Percentiles rank a stretch among this genome's conserved stretches.
phyloP scores from a whole-genome alignment of 108 stramenopile genomes.

The Craspedostauros australis region DNA sequence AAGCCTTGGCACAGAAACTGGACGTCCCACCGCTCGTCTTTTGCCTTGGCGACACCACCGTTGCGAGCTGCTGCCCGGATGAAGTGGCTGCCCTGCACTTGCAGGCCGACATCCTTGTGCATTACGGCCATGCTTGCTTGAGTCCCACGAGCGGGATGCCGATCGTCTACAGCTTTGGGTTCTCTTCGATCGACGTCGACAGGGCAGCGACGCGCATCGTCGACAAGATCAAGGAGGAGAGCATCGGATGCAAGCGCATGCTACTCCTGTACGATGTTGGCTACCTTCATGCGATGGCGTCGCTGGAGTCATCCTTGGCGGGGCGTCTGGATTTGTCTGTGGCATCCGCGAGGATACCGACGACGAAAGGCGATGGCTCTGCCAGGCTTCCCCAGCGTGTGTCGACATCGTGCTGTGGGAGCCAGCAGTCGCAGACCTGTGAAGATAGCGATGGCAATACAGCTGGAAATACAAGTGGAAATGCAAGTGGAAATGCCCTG shows the following conservation, averaged over 20 bases:
- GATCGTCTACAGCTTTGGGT: constrained; percentile 77
- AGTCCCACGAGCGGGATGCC: constrained; percentile 47
- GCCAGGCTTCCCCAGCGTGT: no score
- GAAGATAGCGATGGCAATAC: no score
- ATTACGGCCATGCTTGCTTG: constrained; percentile 91
- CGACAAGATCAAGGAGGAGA: neutral
- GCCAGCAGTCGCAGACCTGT: no score
- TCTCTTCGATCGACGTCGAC: constrained; percentile 19
- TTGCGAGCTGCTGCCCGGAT: constrained; percentile 91
- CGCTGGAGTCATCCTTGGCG: constrained; percentile 35
- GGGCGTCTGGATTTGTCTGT: constrained; percentile 10
- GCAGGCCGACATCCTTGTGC: constrained; percentile 83
- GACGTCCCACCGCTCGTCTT: constrained; percentile 61
- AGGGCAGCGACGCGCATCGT: constrained; percentile 7
- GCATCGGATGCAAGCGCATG: constrained; percentile 11
- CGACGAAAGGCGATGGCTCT: neutral
- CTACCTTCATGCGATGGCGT: constrained; percentile 73
- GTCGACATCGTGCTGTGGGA: no score
- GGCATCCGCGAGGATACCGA: constrained; percentile 1
- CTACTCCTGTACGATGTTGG: constrained; percentile 74
- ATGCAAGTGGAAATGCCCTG: no score
- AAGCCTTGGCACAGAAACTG: constrained; percentile 23
- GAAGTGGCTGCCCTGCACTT: constrained; percentile 90
- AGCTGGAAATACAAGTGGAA: no score
- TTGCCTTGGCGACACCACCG: constrained; percentile 91